Base-by-base conservation (phyloP, 768 basidiomycete species). In the Rhizopogon roseolus region DNA sequence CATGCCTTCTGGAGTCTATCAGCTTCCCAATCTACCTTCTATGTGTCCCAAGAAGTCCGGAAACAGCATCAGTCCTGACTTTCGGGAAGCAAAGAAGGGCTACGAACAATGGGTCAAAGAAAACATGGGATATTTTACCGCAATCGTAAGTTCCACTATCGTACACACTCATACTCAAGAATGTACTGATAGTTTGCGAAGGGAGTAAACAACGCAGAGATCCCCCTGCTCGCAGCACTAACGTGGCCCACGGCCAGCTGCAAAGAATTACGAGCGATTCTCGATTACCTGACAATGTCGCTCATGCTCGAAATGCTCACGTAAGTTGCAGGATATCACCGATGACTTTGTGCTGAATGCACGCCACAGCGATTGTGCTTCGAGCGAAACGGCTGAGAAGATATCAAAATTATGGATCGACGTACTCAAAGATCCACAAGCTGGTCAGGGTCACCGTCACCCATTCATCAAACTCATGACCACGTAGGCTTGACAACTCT, bases 231-330 rank as follows among this genome's bases (percentile, higher is more conserved):
- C 2, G 67, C 65, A 5, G 59, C 65, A 11, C 48, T 64, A 3
- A 58, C 60, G 7, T 68, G 46, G 43, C 65, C 66, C 5, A 51
- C 60, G 29, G 62, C 67, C 27, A 62, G 59, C 22, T 59, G 48
- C 32, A 37, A 53, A 27, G 58, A 61, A 39, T 39, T 67, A 56
- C 57, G 57, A 32, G 62, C 44, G 13, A 67, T 68, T 17, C 57
- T 64, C 27, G 54, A 60, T 42, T 68, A 65, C 17, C 66, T 68
- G 66, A 65, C 63, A 11, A 25, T 52, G 14, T 68, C 66, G 7
- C 64, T 68, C 53, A 66, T 68, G 63, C 57, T 68, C 7, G 66
- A 67, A 46, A 61, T 64, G 38, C 40, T 66, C 36, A 67, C 66
- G 66, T 63, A 51, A 17, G 62, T 27, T 41, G n/a, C 9, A 14